phyloP scores from a whole-genome alignment of 176 grass and related monocot species.

The Puya raimondii region DNA sequence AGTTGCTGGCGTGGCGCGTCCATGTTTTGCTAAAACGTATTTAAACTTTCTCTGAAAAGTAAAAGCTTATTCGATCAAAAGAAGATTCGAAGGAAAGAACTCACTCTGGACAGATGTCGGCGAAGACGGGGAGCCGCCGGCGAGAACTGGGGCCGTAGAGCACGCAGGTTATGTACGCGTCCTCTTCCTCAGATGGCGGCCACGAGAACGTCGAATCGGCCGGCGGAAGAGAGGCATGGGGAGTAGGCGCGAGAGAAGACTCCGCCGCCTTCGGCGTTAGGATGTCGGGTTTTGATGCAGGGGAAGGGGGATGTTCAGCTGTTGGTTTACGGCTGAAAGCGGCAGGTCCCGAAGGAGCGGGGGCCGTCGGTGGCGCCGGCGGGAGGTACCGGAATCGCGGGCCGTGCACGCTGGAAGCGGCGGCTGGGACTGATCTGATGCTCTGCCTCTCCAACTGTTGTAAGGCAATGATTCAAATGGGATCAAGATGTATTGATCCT shows the following conservation, averaged over 20 bases:
- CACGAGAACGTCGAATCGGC: not conserved
- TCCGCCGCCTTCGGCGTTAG: not conserved
- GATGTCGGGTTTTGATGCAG: not conserved
- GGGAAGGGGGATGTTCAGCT: not conserved
- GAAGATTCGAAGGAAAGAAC: not conserved
- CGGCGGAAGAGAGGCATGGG: not conserved
- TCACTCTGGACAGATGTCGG: constrained; percentile 32
- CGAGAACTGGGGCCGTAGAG: constrained; percentile 21
- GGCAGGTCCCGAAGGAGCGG: not conserved
- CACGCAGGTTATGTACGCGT: constrained; percentile 10
- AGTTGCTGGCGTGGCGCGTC: too few species aligned
- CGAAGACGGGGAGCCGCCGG: constrained; percentile 35
- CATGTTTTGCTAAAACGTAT: not conserved
- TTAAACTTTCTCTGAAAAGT: constrained; percentile 8
- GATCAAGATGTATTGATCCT: not conserved
- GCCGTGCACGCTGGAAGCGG: not conserved
- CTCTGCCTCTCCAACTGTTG: not conserved
- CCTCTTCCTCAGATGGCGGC: constrained; percentile 3
- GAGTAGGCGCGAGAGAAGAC: not conserved
- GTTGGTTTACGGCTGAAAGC: not conserved
- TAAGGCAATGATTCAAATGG: not conserved
- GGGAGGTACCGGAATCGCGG: not conserved
- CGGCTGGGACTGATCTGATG: not conserved
- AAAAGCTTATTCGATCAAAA: constrained; percentile 17
- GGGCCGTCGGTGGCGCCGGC: not conserved